Percentiles rank a stretch among this genome's conserved stretches.
Evolutionary conservation across 2,329 filamentous ascomycete species (phyloP).

Genomic region (Colletotrichum tropicale): DNA sequence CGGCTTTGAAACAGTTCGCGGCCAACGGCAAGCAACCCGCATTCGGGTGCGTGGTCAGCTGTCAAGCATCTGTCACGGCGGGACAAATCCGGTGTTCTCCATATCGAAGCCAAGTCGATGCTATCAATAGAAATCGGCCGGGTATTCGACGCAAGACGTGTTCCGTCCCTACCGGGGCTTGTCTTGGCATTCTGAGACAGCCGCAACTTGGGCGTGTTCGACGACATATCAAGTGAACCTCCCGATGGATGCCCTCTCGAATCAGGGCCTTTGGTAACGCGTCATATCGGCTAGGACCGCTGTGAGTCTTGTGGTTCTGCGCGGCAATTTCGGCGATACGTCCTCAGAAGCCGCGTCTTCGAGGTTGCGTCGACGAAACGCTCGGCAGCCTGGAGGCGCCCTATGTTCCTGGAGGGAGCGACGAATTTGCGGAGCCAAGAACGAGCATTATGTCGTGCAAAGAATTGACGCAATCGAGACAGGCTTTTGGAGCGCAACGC

Average conservation of each 20-base stretch:
- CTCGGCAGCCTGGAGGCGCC: neutral
- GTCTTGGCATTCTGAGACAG: constrained; percentile 19
- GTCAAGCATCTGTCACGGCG: neutral
- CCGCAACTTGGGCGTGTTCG: neutral
- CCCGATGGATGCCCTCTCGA: neutral
- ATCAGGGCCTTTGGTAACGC: neutral
- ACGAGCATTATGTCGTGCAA: neutral
- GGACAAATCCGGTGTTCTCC: neutral
- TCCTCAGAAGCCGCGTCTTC: neutral
- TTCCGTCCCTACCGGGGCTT: constrained; percentile 26
- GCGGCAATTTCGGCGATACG: neutral
- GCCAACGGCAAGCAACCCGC: neutral
- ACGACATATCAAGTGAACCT: constrained; percentile 4
- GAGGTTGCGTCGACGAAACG: neutral
- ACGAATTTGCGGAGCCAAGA: neutral
- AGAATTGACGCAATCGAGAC: neutral
- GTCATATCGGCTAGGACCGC: neutral
- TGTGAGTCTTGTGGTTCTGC: neutral
- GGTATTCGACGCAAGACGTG: constrained; percentile 37
- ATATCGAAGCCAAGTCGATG: neutral
- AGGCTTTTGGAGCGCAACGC: neutral
- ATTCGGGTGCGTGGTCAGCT: neutral
- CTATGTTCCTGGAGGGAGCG: neutral
- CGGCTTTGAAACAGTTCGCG: neutral
- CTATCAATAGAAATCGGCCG: constrained; percentile 20